Base-by-base conservation (phyloP, 2,329 filamentous ascomycete genomes). In the Aspergillus flavus region DNA sequence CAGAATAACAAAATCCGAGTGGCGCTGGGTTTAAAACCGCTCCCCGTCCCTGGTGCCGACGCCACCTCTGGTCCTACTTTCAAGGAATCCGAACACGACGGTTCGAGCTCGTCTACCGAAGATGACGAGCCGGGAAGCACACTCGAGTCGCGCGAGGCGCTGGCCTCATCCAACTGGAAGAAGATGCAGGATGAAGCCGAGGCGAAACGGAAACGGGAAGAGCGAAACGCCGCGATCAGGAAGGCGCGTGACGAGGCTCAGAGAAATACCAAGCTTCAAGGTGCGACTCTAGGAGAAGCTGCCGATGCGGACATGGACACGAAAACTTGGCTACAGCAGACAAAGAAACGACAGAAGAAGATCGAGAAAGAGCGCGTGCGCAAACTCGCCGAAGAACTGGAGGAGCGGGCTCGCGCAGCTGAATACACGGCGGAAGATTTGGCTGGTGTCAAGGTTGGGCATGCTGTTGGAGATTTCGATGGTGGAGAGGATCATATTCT, bases 301-400 rank as follows among this genome's bases (percentile, higher is more conserved):
- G 89, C 89, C 52, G 86, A 83, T 6, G 86, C 81, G 3, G 88
- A 89, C 14, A 70, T 91, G 30, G 92, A 96, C 76, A 92, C 94
- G 16, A 91, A 91, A 75, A 84, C 91, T 1, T 99, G 95, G 95
- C 78, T 99, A 64, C 87, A 91, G 70, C 90, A 90, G 64, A 90
- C 94, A 77, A 98, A 96, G 84, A 98, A 96, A 82, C 86, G 94
- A 58, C 93, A 96, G 77, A 96, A 93, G 84, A 92, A 94, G 79
- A 94, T 98, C 45, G 91, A 88, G 69, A 86, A 87, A 75, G 82
- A 90, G 53, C 89, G 92, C 71, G 88, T 89, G 34, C 86, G 91
- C 68, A 85, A 84, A 74, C 78, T 87, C 59, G 91, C 93, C 64
- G 88, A 91, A 72, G 93, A 97, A 75, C 81, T 93, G 53, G 92